Conservation (phyloP, 2,329 filamentous ascomycete species). For the Amphichorda felina region DNA sequence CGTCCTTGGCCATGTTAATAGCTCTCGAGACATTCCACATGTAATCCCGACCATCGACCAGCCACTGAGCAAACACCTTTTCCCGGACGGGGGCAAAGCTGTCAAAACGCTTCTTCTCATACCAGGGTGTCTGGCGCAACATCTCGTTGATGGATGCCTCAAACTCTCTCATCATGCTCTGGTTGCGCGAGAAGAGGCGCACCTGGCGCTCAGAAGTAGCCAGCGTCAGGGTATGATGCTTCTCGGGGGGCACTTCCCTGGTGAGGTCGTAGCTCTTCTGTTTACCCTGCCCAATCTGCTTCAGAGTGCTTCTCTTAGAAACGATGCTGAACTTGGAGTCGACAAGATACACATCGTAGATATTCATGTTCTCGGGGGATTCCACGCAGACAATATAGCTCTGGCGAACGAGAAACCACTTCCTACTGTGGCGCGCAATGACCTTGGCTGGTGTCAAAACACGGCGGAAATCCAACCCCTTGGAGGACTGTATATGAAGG, state of each 20-base stretch:
- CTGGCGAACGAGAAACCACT: slow-evolving; percentile 97
- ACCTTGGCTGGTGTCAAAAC: slow-evolving; percentile 69
- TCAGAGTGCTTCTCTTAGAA: slow-evolving; percentile 52
- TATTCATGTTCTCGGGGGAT: slow-evolving; percentile 95
- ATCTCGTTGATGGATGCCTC: slow-evolving; percentile 86
- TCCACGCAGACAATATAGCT: slow-evolving; percentile 98
- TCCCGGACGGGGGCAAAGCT: slow-evolving; percentile 87
- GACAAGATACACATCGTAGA: slow-evolving; percentile 97
- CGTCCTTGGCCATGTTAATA: slow-evolving; percentile 93
- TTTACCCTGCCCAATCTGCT: slow-evolving; percentile 45
- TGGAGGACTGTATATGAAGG: slow-evolving; percentile 81
- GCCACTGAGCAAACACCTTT: slow-evolving; percentile 85
- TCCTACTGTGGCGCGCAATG: slow-evolving; percentile 73
- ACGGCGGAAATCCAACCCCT: slow-evolving; percentile 76
- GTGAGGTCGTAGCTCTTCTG: slow-evolving; percentile 32
- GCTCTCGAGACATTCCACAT: slow-evolving; percentile 99
- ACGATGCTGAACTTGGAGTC: slow-evolving; percentile 79
- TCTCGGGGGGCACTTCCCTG: slow-evolving; percentile 22
- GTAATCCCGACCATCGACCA: slow-evolving; percentile 93
- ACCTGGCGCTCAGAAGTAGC: slow-evolving; percentile 86
- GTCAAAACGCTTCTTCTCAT: slow-evolving; percentile 71
- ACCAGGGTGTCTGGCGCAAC: slow-evolving; percentile 73
- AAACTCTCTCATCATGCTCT: slow-evolving; percentile 81
- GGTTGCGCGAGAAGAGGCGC: slow-evolving; percentile 82
- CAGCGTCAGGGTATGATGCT: slow-evolving; percentile 82